These are phyloP conservation scores for Pinus albicaulis DNA, from an alignment of 75 land plant species.

Conservation along the genomic window DNA sequence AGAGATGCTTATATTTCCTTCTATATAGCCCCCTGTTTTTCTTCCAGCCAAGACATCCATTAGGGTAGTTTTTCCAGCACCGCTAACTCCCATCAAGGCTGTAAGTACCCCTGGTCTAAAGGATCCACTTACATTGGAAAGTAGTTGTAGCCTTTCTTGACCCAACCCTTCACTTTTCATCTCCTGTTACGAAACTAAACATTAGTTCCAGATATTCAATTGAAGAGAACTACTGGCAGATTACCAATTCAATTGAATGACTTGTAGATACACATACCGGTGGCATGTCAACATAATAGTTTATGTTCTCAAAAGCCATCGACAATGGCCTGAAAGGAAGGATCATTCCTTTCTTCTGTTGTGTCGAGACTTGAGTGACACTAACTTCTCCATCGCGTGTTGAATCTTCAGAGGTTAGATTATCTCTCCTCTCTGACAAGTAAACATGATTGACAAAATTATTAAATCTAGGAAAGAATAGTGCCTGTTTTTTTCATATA, in stretches of 20 bases:
- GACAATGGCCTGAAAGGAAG: slow-evolving; percentile 34
- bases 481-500: not conserved
- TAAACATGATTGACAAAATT: not conserved
- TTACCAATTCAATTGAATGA: too few relatives aligned
- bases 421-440: slow-evolving; percentile 20
- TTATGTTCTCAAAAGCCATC: slow-evolving; percentile 25
- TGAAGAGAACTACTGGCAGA: too few relatives aligned
- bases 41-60: slow-evolving; percentile 13
- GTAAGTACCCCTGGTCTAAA: not conserved
- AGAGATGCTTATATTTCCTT: slow-evolving; percentile 30
- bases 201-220: too few relatives aligned
- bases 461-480: not conserved
- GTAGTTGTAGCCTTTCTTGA: slow-evolving; percentile 1
- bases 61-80: slow-evolving; percentile 10
- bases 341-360: slow-evolving; percentile 24
- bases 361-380: too few relatives aligned
- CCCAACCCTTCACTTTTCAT: slow-evolving; percentile 4
- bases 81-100: slow-evolving; percentile 10
- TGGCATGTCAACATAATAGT: slow-evolving; percentile 43
- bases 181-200: not conserved
- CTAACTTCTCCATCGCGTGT: not conserved
- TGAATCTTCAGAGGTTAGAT: slow-evolving; percentile 11
- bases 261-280: slow-evolving; percentile 16
- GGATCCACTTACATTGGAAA: not conserved
- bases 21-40: slow-evolving; percentile 24